Conservation (phyloP, 352 stramenopile genomes). For the Pythium aquatile region DNA sequence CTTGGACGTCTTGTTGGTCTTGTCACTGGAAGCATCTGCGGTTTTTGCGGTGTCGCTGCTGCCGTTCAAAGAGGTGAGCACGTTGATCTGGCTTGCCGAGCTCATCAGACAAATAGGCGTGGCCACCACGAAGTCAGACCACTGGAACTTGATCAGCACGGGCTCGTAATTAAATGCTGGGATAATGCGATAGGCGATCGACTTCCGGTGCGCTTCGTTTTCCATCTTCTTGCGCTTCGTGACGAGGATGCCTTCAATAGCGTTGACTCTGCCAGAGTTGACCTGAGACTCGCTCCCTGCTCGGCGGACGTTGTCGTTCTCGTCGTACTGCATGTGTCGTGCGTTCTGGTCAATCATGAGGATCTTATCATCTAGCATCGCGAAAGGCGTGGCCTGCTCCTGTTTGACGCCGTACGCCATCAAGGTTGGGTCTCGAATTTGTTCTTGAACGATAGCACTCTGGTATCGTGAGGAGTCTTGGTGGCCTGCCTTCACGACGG, state of each 20-base stretch:
- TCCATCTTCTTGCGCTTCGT: constrained; percentile 63
- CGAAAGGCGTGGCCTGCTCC: constrained; percentile 48
- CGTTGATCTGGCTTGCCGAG: constrained; percentile 19
- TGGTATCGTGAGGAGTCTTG: constrained; percentile 21
- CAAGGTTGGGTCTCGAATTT: constrained; percentile 32
- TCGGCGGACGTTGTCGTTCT: constrained; percentile 25
- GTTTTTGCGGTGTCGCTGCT: not conserved
- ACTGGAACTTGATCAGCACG: constrained; percentile 66
- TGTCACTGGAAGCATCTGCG: constrained; percentile 8
- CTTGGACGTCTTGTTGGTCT: constrained; percentile 11
- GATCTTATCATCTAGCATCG: constrained; percentile 52
- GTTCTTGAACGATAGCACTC: constrained; percentile 21
- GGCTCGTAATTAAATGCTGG: constrained; percentile 69
- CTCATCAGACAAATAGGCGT: constrained; percentile 38
- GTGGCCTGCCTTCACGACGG: constrained; percentile 1
- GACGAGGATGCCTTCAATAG: constrained; percentile 40
- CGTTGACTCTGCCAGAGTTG: constrained; percentile 1
- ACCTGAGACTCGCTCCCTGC: not conserved
- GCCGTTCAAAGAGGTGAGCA: constrained; percentile 12
- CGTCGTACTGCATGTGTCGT: constrained; percentile 46
- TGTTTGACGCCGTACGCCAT: constrained; percentile 56
- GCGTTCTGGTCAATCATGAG: constrained; percentile 49
- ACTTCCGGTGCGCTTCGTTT: constrained; percentile 60
- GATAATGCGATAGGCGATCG: constrained; percentile 52
- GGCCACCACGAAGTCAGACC: constrained; percentile 71